Evolutionary conservation across 768 basidiomycete species (phyloP).

Genomic region (Ephemerocybe angulata): DNA sequence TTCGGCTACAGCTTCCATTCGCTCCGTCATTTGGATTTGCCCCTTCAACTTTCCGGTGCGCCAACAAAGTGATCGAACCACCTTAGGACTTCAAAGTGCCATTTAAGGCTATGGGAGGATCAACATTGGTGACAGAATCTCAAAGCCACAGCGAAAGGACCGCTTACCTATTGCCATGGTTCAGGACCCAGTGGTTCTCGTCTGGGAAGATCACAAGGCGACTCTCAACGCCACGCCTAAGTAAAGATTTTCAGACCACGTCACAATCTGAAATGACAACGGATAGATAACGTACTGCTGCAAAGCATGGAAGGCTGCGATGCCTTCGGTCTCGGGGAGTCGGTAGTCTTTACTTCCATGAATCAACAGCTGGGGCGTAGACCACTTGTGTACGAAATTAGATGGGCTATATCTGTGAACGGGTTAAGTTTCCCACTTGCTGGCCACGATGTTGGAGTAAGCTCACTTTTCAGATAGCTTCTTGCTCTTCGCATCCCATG

Average conservation of each 20-base stretch:
- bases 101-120: slow-evolving; percentile 63
- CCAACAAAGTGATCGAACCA: slow-evolving; percentile 80
- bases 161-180: slow-evolving; percentile 68
- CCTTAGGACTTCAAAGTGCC: slow-evolving; percentile 92
- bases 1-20: background rate
- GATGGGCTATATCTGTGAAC: slow-evolving; percentile 64
- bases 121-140: background rate
- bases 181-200: slow-evolving; percentile 91
- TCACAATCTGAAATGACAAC: background rate
- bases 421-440: background rate
- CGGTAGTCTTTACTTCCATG: slow-evolving; percentile 90
- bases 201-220: slow-evolving; percentile 82
- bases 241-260: background rate
- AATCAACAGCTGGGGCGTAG: slow-evolving; percentile 78
- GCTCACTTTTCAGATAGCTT: slow-evolving; percentile 54
- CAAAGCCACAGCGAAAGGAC: background rate
- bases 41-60: slow-evolving; percentile 15
- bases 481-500: slow-evolving; percentile 64
- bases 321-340: slow-evolving; percentile 79
- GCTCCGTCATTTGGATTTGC: background rate
- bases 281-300: slow-evolving; percentile 57
- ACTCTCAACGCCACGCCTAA: slow-evolving; percentile 66
- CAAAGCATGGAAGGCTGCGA: slow-evolving; percentile 80
- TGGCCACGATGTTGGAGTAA: background rate
- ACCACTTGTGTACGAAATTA: slow-evolving; percentile 81